Base-by-base conservation (phyloP, 805 yeast species). In the Ogataea corticis region DNA sequence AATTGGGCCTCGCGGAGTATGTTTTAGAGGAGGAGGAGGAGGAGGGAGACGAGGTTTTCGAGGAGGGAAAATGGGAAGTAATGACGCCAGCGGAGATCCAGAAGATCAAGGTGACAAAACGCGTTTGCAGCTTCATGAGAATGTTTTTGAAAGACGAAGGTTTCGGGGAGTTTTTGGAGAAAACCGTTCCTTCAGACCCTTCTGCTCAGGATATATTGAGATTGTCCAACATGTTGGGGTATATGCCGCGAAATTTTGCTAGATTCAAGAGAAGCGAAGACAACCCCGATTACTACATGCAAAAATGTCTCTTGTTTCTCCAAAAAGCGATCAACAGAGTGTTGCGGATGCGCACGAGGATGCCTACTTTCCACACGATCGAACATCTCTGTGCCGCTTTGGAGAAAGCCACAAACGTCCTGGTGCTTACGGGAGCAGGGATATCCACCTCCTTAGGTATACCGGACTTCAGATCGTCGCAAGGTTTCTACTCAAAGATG, bases 351-450 rank as follows among this genome's bases (percentile, higher is more conserved):
- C 74, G 95, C 48, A 67, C 77, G 2, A 69, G 86, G 49, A 56
- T 85, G 18, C 71, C 75, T 2, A 63, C 71, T 42, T 79, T 85
- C 52, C 66, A 71, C 42, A 78, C 84, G 0, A 56, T 87, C 2
- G 85, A 82, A 10, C 80, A 82, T 48, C 79, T 85, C 2, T 64
- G 79, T 2, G 70, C 68, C 2, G 75, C 76, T 30, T 70, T 91
- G 17, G 52, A 69, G n/a, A 68, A 67, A 6, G 79, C 94, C 0
- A 59, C 73, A 12, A 83, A 79, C 33, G 74, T 90, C 10, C 58
- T 91, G 47, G 90, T 90, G 0, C 63, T 90, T 17, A 87, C 96
- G 0, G 97, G 97, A 13, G 97, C 97, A 0, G 97, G 97, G 18
- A 88, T 90, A 44, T 86, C 95, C 29, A 89, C 97, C 2, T 80